These are phyloP conservation scores for Amphirosellinia nigrospora DNA, from an alignment of 495 filamentous ascomycete species.

Conservation along the genomic window DNA sequence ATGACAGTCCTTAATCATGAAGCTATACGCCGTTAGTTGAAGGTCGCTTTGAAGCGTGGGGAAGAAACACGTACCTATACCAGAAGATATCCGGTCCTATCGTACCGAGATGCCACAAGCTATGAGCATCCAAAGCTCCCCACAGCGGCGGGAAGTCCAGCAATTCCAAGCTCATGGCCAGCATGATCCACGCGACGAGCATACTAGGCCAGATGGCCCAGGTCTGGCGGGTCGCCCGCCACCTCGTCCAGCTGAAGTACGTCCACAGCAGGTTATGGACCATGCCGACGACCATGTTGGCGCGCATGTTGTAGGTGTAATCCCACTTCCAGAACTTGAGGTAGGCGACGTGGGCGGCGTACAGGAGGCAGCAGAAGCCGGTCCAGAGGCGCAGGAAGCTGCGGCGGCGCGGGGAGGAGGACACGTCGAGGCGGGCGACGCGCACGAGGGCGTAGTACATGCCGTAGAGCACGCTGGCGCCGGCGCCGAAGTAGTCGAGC, in stretches of 20 bases:
- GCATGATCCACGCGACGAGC: constrained; percentile 88
- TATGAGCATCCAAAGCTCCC: constrained; percentile 90
- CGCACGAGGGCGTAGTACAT: constrained; percentile 83
- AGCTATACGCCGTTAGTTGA: constrained; percentile 54
- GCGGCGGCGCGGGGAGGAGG: constrained; percentile 58
- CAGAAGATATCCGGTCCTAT: constrained; percentile 88
- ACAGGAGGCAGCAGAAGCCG: constrained; percentile 69
- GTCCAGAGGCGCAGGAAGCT: constrained; percentile 77
- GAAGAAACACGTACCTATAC: constrained; percentile 78
- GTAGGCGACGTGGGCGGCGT: constrained; percentile 80
- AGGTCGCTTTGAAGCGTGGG: not conserved
- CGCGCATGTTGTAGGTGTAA: constrained; percentile 97
- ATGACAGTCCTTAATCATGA: constrained; percentile 77
- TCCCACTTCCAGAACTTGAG: constrained; percentile 87
- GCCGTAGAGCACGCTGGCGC: constrained; percentile 88
- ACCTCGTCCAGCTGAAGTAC: constrained; percentile 77
- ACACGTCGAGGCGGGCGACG: constrained; percentile 79
- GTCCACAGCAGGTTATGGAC: constrained; percentile 87
- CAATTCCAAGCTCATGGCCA: constrained; percentile 94
- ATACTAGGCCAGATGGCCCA: constrained; percentile 94
- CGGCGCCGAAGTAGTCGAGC: constrained; percentile 94
- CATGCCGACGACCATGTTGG: constrained; percentile 83
- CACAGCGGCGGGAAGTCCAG: constrained; percentile 89
- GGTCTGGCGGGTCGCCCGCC: constrained; percentile 66
- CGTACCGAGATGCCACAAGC: constrained; percentile 93